phyloP scores from a whole-genome alignment of 2,329 filamentous ascomycete species.

The Paecilomyces formosus region DNA sequence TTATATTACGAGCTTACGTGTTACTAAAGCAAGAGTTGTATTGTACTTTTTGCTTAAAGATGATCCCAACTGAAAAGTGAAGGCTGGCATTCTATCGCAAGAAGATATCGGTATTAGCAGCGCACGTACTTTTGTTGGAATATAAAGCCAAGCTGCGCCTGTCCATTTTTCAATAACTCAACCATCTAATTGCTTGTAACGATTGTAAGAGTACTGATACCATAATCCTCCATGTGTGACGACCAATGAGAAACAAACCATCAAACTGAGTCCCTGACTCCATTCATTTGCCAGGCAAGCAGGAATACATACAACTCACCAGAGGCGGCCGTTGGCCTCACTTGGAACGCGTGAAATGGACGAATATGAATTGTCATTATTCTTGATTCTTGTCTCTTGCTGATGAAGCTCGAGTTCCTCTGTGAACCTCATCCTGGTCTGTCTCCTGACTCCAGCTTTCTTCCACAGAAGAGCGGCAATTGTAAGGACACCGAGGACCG shows the following conservation, averaged over 20 bases:
- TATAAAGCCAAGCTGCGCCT: no score
- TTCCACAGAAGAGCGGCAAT: slow-evolving; percentile 1
- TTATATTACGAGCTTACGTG: no score
- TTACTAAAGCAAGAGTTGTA: no score
- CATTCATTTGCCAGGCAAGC: not conserved
- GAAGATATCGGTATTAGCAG: no score
- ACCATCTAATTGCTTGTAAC: not conserved
- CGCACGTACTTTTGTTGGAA: no score
- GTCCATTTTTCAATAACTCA: no score
- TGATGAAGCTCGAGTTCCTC: not conserved
- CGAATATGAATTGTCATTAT: not conserved
- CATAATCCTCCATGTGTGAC: not conserved
- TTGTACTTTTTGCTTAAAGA: no score
- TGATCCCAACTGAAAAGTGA: no score
- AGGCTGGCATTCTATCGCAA: no score
- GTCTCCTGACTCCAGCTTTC: not conserved
- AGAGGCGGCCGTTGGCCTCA: not conserved
- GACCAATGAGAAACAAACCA: not conserved
- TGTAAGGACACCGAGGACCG: not conserved
- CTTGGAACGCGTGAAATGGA: not conserved
- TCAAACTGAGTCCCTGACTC: not conserved
- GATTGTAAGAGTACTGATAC: no score
- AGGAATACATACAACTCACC: not conserved
- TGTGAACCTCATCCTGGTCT: not conserved
- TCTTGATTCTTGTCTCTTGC: not conserved